Evolutionary conservation across 1,284 basidiomycete genomes (phyloP), one percentile per base, ranked within the genome.

Genomic region (Sporisorium sorghi): DNA sequence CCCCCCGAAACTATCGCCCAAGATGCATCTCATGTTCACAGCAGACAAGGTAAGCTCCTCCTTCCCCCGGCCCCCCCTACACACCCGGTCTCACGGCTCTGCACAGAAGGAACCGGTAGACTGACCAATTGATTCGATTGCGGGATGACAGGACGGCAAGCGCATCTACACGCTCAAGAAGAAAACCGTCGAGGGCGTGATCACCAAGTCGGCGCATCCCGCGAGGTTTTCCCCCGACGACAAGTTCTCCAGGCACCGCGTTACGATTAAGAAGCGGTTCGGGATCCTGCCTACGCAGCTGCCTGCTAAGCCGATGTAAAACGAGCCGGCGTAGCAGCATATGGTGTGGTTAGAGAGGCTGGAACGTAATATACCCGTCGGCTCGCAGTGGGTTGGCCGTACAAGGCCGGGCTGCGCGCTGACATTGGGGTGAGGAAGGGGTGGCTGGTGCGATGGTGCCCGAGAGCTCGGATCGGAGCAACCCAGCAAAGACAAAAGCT

Each of bases 1-100:
- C 19, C n/a, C n/a, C n/a, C n/a, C n/a, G n/a, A n/a, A n/a, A n/a
- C n/a, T n/a, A 17, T n/a, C 23, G 42, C 47, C 49, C 75, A 77
- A 51, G 32, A 84, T 84, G 83, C 83, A 84, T 78, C 78, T 84
- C 60, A 84, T 84, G 83, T 84, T 80, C 76, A 77, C 78, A 26
- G 37, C 71, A 52, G 81, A 80, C 53, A 65, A 77, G 43, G 82
- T 83, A 73, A 64, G 81, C 33, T 33, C 21, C 8, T 8, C 15
- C 24, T n/a, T n/a, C n/a, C n/a, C n/a, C n/a, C n/a, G n/a, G n/a
- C n/a, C n/a, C n/a, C n/a, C n/a, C n/a, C n/a, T n/a, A n/a, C n/a
- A n/a, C n/a, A n/a, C n/a, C n/a, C n/a, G n/a, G n/a, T n/a, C n/a
- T n/a, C n/a, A n/a, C n/a, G n/a, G n/a, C n/a, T n/a, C n/a, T n/a